Evolutionary conservation across 176 grass and related monocot genomes (phyloP).

Genomic region (Elymus sibiricus): DNA sequence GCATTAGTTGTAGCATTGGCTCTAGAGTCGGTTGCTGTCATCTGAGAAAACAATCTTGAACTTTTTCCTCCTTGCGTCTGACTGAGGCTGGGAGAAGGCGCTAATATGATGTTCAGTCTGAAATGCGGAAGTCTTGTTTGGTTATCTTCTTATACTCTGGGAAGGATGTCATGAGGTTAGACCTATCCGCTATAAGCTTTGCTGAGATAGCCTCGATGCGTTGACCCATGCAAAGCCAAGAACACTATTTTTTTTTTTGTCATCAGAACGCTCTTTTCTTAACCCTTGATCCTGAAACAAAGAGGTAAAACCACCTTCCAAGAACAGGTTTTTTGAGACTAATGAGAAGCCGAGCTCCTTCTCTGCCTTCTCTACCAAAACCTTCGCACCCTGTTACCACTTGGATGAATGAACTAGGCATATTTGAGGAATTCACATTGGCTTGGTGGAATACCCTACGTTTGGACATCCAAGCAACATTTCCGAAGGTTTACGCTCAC

Average conservation of each 20-base stretch:
- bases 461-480: no score
- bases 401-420: neutral
- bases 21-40: constrained; percentile 27
- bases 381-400: neutral
- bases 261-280: no score
- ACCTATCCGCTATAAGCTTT: constrained; percentile 63
- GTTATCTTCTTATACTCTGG: constrained; percentile 35
- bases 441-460: neutral
- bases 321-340: neutral
- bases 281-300: neutral
- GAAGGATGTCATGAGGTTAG: constrained; percentile 70
- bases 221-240: neutral
- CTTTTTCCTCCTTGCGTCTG: neutral
- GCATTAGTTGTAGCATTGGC: constrained; percentile 25
- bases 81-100: constrained; percentile 29
- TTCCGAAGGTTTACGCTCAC: no score
- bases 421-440: neutral
- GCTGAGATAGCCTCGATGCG: constrained; percentile 68
- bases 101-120: neutral
- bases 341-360: constrained; percentile 75
- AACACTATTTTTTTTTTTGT: no score
- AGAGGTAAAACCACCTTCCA: neutral
- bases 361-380: constrained; percentile 62
- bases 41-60: constrained; percentile 16
- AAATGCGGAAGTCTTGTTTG: neutral